Evolutionary conservation across 2,329 filamentous ascomycete genomes (phyloP).

Genomic region (Penicillium griseofulvum): DNA sequence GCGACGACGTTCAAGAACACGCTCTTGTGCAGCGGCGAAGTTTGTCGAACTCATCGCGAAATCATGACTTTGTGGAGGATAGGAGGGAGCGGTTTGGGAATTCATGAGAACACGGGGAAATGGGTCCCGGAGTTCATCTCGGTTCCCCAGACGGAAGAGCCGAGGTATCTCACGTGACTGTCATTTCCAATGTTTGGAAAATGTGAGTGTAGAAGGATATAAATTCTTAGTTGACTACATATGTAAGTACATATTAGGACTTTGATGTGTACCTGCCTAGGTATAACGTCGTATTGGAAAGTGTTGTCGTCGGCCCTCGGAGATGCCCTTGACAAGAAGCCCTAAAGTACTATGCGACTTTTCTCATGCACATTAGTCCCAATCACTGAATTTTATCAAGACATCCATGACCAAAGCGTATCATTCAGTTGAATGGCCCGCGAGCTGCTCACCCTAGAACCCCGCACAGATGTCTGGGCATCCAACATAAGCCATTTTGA

Average conservation of each 20-base stretch:
- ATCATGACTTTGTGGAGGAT: constrained; percentile 29
- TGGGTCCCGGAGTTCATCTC: constrained; percentile 9
- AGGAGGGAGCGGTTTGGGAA: background rate
- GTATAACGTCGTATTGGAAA: background rate
- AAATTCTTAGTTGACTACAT: too few relatives aligned
- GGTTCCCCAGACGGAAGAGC: constrained; percentile 21
- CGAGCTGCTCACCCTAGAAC: background rate
- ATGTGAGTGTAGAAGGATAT: background rate
- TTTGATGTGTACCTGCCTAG: background rate
- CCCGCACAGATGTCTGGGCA: background rate
- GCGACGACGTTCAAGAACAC: constrained; percentile 75
- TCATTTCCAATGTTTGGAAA: background rate
- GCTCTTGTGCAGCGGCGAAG: constrained; percentile 86
- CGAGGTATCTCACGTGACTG: constrained; percentile 21
- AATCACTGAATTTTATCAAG: background rate
- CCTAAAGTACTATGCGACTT: too few relatives aligned
- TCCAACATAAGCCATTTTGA: background rate
- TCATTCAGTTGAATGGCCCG: background rate
- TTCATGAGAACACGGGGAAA: background rate
- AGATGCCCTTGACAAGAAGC: background rate
- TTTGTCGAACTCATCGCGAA: constrained; percentile 58
- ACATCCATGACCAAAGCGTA: background rate
- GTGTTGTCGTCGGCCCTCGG: background rate
- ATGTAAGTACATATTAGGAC: too few relatives aligned
- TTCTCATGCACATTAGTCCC: background rate